Base-by-base conservation (phyloP, 2,329 filamentous ascomycete genomes). In the Penicillium corylophilum region DNA sequence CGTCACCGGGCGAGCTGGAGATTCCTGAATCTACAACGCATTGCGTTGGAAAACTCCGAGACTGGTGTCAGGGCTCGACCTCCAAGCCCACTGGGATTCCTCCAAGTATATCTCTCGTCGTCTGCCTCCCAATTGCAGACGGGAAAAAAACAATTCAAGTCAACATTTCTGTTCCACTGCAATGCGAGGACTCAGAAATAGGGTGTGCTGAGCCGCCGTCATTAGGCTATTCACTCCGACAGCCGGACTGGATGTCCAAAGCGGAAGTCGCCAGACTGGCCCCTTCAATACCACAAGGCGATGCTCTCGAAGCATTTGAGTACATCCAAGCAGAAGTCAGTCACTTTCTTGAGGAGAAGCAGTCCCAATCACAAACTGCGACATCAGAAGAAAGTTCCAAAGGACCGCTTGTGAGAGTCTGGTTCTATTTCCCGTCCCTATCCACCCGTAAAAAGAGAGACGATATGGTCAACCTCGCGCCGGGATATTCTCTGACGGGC, bases 401-500 rank as follows among this genome's bases (percentile, higher is more conserved):
- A 0, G 52, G 44, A 0, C 63, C 74, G 0, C 59, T 80, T 1
- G 74, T 81, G 3, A 71, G 82, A 8, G 82, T 80, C 1, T 85
- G 82, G 82, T 85, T 85, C 61, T 85, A 85, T 65, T 84, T 85
- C 55, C 82, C 82, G 0, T 84, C 81, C 1, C 78, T 85, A 48
- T 81, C 78, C 36, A 85, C 82, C 0, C 77, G 82, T 3, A 75
- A 76, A 41, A 85, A 85, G 60, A 74, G 82, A 42, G 76, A 80
- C 56, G 82, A 85, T 56, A 68, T 85, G 38, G 77, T 85, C 40
- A 76, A 74, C 48, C 69, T 81, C 50, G 81, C 81, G 0, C 77
- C 81, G 0, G 57, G 62, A 0, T 82, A 83, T 62, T 67, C 62
- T 2, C 73, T 85, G 0, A 84, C 82, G 0, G 82, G 82, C 0